These are phyloP conservation scores for Macroventuria anomochaeta DNA, from an alignment of 2,329 filamentous ascomycete species.

Conservation along the genomic window DNA sequence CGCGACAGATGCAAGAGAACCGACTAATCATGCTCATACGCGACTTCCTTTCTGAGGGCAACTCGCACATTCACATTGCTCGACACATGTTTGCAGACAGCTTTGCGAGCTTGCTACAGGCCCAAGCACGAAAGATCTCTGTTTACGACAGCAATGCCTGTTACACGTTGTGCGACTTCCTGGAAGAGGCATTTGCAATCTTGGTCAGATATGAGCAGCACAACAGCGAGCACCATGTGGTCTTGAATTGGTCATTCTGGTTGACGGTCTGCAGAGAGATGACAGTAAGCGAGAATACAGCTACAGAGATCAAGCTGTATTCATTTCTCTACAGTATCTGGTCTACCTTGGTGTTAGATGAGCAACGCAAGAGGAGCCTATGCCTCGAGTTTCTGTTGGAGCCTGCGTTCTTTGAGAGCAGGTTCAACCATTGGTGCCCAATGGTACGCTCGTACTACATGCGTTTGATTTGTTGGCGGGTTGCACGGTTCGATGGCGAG, in stretches of 20 bases:
- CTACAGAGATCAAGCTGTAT: conserved; percentile 85
- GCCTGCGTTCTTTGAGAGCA: conserved; percentile 75
- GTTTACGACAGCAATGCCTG: conserved; percentile 83
- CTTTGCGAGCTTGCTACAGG: conserved; percentile 75
- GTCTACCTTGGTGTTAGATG: conserved; percentile 72
- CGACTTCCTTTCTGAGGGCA: conserved; percentile 74
- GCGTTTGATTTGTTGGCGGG: conserved; percentile 86
- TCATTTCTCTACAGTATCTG: conserved; percentile 82
- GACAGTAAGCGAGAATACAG: conserved; percentile 82
- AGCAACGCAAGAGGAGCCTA: conserved; percentile 70
- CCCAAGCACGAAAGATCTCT: conserved; percentile 75
- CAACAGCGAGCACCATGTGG: conserved; percentile 50
- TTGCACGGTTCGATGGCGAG: conserved; percentile 77
- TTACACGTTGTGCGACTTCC: conserved; percentile 88
- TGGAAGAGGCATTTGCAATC: conserved; percentile 79
- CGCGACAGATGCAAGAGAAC: conserved; percentile 87
- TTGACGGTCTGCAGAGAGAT: conserved; percentile 79
- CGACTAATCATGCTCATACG: conserved; percentile 81
- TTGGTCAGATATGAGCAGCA: conserved; percentile 66
- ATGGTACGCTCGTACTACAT: conserved; percentile 96
- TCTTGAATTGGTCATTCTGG: conserved; percentile 86
- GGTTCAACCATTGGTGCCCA: conserved; percentile 94
- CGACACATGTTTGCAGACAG: conserved; percentile 77
- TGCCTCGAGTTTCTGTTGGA: conserved; percentile 79
- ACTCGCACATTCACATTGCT: conserved; percentile 59